phyloP scores from a whole-genome alignment of 768 basidiomycete species.

The Coprinellus micaceus region DNA sequence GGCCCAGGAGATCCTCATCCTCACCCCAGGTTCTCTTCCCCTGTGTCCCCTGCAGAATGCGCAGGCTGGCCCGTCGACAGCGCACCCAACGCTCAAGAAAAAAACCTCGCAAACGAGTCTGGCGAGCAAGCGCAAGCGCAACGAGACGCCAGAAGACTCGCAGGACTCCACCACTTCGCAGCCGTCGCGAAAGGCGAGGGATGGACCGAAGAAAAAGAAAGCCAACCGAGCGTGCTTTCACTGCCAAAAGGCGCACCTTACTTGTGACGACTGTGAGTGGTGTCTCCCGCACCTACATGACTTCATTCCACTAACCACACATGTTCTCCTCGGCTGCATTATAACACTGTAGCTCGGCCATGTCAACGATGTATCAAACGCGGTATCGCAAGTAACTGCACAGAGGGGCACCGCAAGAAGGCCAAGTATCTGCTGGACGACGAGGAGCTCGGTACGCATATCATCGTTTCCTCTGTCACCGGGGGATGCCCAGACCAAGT shows the following conservation, averaged over 20 bases:
- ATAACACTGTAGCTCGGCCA: constrained; percentile 74
- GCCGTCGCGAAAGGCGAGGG: constrained; percentile 53
- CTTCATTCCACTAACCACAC: constrained; percentile 11
- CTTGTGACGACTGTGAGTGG: constrained; percentile 93
- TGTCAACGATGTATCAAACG: constrained; percentile 96
- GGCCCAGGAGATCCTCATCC: no score
- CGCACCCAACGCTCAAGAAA: constrained; percentile 34
- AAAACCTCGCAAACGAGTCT: constrained; percentile 23
- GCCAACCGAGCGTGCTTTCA: constrained; percentile 91
- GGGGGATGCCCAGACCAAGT: constrained; percentile 11
- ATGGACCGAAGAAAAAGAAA: constrained; percentile 91
- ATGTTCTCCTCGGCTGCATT: constrained; percentile 10
- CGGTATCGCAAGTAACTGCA: constrained; percentile 82
- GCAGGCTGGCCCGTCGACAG: constrained; percentile 42
- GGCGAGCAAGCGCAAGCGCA: constrained; percentile 56
- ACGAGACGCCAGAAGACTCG: constrained; percentile 55
- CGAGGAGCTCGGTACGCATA: constrained; percentile 75
- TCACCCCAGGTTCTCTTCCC: constrained; percentile 29
- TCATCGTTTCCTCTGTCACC: constrained; percentile 17
- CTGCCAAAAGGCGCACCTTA: constrained; percentile 96
- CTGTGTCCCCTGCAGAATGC: constrained; percentile 24
- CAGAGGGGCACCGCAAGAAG: constrained; percentile 95
- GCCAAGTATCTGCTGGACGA: constrained; percentile 96
- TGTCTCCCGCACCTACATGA: background rate
- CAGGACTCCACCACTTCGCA: constrained; percentile 38